A percentile compares a stretch with the other conserved stretches of the same genome.
phyloP scores from a whole-genome alignment of 2,329 filamentous ascomycete genomes.

The Myriosclerotinia scirpicola region DNA sequence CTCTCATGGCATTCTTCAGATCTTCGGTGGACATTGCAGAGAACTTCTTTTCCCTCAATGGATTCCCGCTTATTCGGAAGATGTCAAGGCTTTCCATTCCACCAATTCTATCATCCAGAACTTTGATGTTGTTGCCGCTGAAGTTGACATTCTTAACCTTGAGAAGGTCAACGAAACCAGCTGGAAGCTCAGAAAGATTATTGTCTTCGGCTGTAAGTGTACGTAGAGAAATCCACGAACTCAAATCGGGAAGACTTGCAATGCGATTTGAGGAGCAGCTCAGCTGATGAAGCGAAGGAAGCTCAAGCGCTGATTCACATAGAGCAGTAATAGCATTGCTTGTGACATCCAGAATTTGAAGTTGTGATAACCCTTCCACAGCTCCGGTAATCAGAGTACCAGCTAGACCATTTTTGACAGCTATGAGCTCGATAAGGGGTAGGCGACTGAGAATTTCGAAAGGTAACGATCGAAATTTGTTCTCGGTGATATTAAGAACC shows the following conservation, averaged over 20 bases:
- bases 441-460: slow-evolving; percentile 67
- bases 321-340: slow-evolving; percentile 64
- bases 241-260: slow-evolving; percentile 68
- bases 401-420: slow-evolving; percentile 74
- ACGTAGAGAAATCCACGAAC: slow-evolving; percentile 69
- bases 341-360: slow-evolving; percentile 77
- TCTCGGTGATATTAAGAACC: slow-evolving; percentile 77
- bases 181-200: slow-evolving; percentile 70
- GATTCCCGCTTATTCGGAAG: slow-evolving; percentile 83
- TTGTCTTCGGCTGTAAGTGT: slow-evolving; percentile 82
- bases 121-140: slow-evolving; percentile 77
- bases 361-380: slow-evolving; percentile 56
- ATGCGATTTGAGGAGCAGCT: slow-evolving; percentile 81
- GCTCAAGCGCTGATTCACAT: slow-evolving; percentile 40
- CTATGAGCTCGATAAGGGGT: slow-evolving; percentile 70
- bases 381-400: slow-evolving; percentile 68
- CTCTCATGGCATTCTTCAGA: slow-evolving; percentile 71
- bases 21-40: slow-evolving; percentile 77
- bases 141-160: slow-evolving; percentile 78
- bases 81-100: slow-evolving; percentile 75
- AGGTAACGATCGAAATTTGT: slow-evolving; percentile 69
- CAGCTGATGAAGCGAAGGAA: slow-evolving; percentile 71
- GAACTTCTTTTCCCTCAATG: slow-evolving; percentile 83
- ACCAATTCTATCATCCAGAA: slow-evolving; percentile 73
- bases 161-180: slow-evolving; percentile 67